Percentiles rank a stretch among this genome's conserved stretches.
phyloP scores from a whole-genome alignment of 139 green algal genomes.

The Picochlorum sp. region DNA sequence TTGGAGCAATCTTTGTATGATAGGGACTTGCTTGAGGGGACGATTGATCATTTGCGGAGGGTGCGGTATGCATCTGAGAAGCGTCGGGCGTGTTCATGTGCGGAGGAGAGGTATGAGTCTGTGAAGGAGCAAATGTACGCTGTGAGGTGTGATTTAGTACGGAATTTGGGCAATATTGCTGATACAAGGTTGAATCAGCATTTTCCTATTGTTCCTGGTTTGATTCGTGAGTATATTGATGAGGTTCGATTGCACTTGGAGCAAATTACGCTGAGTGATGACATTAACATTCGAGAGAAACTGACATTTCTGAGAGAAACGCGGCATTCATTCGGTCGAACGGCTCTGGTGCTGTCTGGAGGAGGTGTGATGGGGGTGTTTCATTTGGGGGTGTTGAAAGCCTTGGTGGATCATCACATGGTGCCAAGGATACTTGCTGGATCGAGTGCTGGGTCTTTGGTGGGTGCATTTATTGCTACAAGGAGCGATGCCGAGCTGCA shows the following conservation, averaged over 20 bases:
- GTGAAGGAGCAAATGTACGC: slow-evolving; percentile 79
- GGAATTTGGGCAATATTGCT: slow-evolving; percentile 94
- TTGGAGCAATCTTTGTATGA: slow-evolving; percentile 67
- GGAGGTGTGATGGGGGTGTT: slow-evolving; percentile 88
- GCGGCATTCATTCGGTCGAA: slow-evolving; percentile 90
- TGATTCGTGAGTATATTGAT: slow-evolving; percentile 88
- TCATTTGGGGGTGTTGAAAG: slow-evolving; percentile 66
- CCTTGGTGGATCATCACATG: slow-evolving; percentile 78
- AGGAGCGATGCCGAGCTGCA: slow-evolving; percentile 67
- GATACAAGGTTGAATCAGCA: slow-evolving; percentile 51
- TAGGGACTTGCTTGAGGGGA: slow-evolving; percentile 65
- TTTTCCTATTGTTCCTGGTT: slow-evolving; percentile 57
- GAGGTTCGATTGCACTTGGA: slow-evolving; percentile 76
- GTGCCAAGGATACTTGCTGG: slow-evolving; percentile 90
- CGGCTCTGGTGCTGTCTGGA: slow-evolving; percentile 87
- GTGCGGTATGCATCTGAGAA: slow-evolving; percentile 24
- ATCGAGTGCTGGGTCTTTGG: slow-evolving; percentile 76
- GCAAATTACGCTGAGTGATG: slow-evolving; percentile 19
- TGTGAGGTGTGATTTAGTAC: slow-evolving; percentile 83
- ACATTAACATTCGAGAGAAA: slow-evolving; percentile 73
- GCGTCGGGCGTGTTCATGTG: background rate
- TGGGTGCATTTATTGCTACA: slow-evolving; percentile 61
- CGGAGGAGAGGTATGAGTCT: slow-evolving; percentile 27
- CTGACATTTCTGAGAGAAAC: slow-evolving; percentile 85
- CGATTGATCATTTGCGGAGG: slow-evolving; percentile 46